Percentiles rank a stretch among this genome's conserved stretches.
These are phyloP conservation scores for Tephrocybe rancida DNA, from an alignment of 768 basidiomycete genomes.

Conservation along the genomic window DNA sequence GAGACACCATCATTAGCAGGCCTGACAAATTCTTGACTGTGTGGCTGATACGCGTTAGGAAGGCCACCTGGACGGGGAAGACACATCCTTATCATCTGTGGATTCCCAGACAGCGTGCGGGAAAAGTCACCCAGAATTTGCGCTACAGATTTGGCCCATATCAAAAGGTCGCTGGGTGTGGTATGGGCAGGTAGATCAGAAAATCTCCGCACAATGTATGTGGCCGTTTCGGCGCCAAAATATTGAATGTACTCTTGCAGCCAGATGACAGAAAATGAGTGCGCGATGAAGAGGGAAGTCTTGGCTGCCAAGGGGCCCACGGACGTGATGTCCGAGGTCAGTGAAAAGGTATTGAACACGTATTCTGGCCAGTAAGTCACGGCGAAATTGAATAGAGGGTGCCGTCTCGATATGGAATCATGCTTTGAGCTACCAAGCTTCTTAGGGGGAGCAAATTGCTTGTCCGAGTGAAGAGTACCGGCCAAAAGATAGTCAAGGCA, in stretches of 20 bases:
- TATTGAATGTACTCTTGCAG: slow-evolving; percentile 3
- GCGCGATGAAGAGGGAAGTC: neutral
- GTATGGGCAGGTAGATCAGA: neutral
- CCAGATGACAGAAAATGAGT: slow-evolving; percentile 4
- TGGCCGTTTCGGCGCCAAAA: slow-evolving; percentile 1
- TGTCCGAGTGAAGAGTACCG: slow-evolving; percentile 1
- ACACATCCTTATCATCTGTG: slow-evolving; percentile 5
- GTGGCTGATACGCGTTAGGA: neutral
- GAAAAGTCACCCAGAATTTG: neutral
- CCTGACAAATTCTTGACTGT: neutral
- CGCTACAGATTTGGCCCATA: neutral
- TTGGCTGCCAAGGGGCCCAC: neutral
- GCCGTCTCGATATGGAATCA: neutral
- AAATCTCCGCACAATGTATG: slow-evolving; percentile 3
- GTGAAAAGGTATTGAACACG: neutral
- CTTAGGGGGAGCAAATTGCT: neutral
- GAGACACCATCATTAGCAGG: neutral
- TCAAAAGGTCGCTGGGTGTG: neutral
- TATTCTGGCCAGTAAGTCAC: slow-evolving; percentile 10
- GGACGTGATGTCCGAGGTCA: neutral
- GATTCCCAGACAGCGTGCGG: slow-evolving; percentile 1
- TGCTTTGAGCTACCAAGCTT: neutral
- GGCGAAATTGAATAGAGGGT: slow-evolving; percentile 5
- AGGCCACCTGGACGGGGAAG: neutral
- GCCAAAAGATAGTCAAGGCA: neutral